Evolutionary conservation across 441 rosid species (phyloP), one percentile per base, ranked within the genome.

Genomic region (Gossypium armourianum): DNA sequence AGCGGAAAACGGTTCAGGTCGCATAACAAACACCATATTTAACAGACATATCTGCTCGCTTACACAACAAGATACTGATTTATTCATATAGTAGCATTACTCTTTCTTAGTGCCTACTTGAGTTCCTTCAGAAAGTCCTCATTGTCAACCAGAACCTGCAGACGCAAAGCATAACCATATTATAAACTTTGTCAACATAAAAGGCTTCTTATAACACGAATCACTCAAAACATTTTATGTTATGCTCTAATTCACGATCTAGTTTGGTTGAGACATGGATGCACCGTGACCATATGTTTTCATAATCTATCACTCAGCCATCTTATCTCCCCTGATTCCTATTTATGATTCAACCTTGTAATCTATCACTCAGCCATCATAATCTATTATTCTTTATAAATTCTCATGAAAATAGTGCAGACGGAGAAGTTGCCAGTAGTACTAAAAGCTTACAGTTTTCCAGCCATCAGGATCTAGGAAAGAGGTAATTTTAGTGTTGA

Each of bases 391-490:
- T 19, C 53, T 10, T n/a, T 45, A 23, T 8, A 54, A 50, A 28
- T 26, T 13, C 24, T 67, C 15, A 13, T 1, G 15, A 19, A 50
- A 52, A 58, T 24, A 26, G 49, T 50, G 12, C 5, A 32, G 17
- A 43, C 1, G 26, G 54, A 40, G 26, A 63, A 49, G 17, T 26
- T 17, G 40, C 13, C 5, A 71, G 17, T 16, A n/a, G 19, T 15
- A 32, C 9, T 53, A 15, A 12, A 43, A 70, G 74, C 93, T 79
- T 80, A 92, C 96, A 1, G 93, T 90, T 85, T 92, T 95, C 99
- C 97, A 92, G 78, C 98, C 97, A 85, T 95, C 97, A 15, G 97
- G 98, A 71, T 95, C 99, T 5, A 90, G 83, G 73, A 95, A 92
- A 62, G 92, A 75, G 73, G 86, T 84, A 56, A 90, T 92, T 82